Conservation (phyloP, 1,284 basidiomycete genomes). For the Coniophora puteana region DNA sequence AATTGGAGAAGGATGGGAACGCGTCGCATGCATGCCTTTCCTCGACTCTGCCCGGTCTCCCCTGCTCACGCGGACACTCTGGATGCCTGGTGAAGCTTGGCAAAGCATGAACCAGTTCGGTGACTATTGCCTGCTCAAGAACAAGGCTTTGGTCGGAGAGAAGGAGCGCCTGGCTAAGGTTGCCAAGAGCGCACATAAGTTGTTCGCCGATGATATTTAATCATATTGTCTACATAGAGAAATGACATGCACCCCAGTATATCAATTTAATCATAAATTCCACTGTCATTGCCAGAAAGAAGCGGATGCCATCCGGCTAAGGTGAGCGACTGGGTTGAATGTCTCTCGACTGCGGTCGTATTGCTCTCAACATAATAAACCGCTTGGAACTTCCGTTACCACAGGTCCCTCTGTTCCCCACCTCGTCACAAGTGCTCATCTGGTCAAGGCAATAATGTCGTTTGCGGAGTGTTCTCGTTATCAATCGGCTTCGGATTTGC, state of each 20-base stretch:
- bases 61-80: constrained; percentile 69
- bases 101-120: constrained; percentile 60
- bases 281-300: no score
- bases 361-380: no score
- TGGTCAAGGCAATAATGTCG: constrained; percentile 12
- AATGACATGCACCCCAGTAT: no score
- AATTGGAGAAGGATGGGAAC: constrained; percentile 67
- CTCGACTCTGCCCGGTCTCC: constrained; percentile 77
- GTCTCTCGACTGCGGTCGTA: no score
- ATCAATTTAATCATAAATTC: no score
- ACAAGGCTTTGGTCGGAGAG: constrained; percentile 36
- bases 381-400: constrained; percentile 10
- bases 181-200: no score
- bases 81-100: constrained; percentile 73
- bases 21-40: constrained; percentile 73
- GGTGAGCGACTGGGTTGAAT: no score
- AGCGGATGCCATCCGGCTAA: no score
- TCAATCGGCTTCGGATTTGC: constrained; percentile 37
- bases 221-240: no score
- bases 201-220: no score
- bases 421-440: no score
- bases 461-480: constrained; percentile 31
- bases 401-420: constrained; percentile 24
- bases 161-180: no score
- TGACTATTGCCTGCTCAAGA: constrained; percentile 68